Base-by-base conservation (phyloP, 192 early-diverging fungal species). In the Hyaloraphidium curvatum region DNA sequence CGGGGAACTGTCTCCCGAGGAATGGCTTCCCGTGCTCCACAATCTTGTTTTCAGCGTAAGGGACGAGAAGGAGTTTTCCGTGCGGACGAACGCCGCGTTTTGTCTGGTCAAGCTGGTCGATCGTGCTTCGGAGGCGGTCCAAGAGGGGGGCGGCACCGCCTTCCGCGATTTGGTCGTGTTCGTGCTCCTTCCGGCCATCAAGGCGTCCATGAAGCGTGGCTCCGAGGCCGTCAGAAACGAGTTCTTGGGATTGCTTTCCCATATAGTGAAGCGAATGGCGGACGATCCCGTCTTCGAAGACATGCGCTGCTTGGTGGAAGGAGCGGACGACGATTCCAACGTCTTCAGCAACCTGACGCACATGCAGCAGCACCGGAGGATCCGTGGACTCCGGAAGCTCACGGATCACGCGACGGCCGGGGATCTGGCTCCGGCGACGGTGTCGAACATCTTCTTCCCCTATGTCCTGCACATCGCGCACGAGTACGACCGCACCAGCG, bases 261-360 rank as follows among this genome's bases (percentile, higher is more conserved):
- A 65, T 28, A 66, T 78, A 25, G 75, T 89, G 30, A 66, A 73
- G 41, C n/a, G n/a, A n/a, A n/a, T n/a, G n/a, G n/a, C n/a, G n/a
- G n/a, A n/a, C n/a, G n/a, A n/a, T n/a, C n/a, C n/a, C n/a, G 59
- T 62, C 9, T 82, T 81, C 62, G 43, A 48, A 21, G 59, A 63
- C 5, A 29, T 75, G 17, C 82, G 89, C 56, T 56, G 59, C 4
- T 55, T 87, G 37, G 79, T 70, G 23, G 72, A 72, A 52, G 80
- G 72, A 23, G n/a, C n/a, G n/a, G 82, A 89, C 60, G 85, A 89
- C n/a, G 88, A 98, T 58, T 79, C 85, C 2, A 91, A 81, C 53
- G 91, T 98, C 67, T 98, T 97, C 62, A 79, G 75, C 64, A 98
- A 98, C 59, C 76, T 97, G 52, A 75, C 87, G 55, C 95, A 98